Evolutionary conservation across 2,329 filamentous ascomycete genomes (phyloP), one percentile per base, ranked within the genome.

Genomic region (Pleoardoris graminearum): DNA sequence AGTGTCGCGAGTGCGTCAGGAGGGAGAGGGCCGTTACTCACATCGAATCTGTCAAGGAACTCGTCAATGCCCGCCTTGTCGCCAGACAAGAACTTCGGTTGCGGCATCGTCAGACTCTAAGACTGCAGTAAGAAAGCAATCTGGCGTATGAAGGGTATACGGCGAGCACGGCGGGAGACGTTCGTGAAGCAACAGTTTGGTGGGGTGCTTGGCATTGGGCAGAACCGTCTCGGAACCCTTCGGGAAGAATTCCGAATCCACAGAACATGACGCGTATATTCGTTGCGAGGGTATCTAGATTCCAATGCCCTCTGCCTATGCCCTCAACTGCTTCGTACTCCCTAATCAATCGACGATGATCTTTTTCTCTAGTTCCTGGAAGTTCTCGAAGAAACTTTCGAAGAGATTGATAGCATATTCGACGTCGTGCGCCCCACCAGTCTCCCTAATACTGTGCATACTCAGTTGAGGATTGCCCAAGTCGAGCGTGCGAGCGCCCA

Each of bases 381-480:
- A 99, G 69, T 89, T 83, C 62, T 87, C 81, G 71, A 96, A 92
- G 77, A 97, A 99, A 62, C 87, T 85, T 59, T 88, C 85, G 74
- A 99, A 97, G 48, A 99, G 73, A 67, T 88, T 87, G 59, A 96
- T 86, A 0, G 90, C 89, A 76, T 94, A 85, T 62, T 89, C 89
- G 0, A 97, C 88, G 76, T 99, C 93, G 64, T 91, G 85, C 1
- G 88, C 85, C 33, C 94, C 94, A 21, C 90, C 89, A 37, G 90
- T 96, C 80, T 97, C 94, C 49, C 94, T 86, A 68, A 97, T 97
- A 69, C 89, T 94, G 77, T 97, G 93, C 94, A 97, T 97, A 70
- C 89, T 91, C 59, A 97, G 79, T 78, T 97, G 93, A 23, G 93
- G 88, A 76, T 97, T 97, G 8, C 93, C 93, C 51, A 97, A 76